Percentiles rank a stretch among this genome's conserved stretches.
phyloP scores from a whole-genome alignment of 805 yeast species.

The Saccharomycodes ludwigii region DNA sequence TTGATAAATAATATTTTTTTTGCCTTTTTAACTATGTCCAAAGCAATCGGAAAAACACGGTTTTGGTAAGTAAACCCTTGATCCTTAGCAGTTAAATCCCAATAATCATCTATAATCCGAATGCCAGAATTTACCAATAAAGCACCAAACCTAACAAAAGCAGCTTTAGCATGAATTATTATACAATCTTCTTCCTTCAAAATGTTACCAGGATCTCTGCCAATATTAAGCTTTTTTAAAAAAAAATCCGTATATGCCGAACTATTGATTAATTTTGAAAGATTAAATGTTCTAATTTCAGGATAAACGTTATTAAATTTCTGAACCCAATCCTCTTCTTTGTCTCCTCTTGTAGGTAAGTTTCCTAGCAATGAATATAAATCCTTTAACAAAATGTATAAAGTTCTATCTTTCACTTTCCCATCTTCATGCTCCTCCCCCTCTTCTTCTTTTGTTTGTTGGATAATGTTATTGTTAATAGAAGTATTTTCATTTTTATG shows the following conservation, averaged over 20 bases:
- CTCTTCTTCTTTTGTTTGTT: no score
- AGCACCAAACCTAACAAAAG: slow-evolving; percentile 40
- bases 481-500: no score
- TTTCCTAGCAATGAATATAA: no score
- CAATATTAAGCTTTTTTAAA: background rate
- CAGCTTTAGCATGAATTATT: slow-evolving; percentile 24
- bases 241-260: background rate
- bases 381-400: slow-evolving; percentile 24
- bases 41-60: slow-evolving; percentile 26
- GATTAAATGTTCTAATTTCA: no score
- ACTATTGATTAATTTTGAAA: no score
- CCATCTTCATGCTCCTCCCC: no score
- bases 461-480: no score
- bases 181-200: slow-evolving; percentile 18
- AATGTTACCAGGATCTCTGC: slow-evolving; percentile 1
- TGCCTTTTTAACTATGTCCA: slow-evolving; percentile 7
- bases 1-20: background rate
- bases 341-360: no score
- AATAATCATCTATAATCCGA: slow-evolving; percentile 42
- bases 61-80: slow-evolving; percentile 34
- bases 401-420: slow-evolving; percentile 23
- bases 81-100: slow-evolving; percentile 32
- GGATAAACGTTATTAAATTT: no score
- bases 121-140: slow-evolving; percentile 33
- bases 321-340: no score